Percentiles rank a stretch among this genome's conserved stretches.
Evolutionary conservation across 139 green algal species (phyloP).

Genomic region (Nannochloris sp.): DNA sequence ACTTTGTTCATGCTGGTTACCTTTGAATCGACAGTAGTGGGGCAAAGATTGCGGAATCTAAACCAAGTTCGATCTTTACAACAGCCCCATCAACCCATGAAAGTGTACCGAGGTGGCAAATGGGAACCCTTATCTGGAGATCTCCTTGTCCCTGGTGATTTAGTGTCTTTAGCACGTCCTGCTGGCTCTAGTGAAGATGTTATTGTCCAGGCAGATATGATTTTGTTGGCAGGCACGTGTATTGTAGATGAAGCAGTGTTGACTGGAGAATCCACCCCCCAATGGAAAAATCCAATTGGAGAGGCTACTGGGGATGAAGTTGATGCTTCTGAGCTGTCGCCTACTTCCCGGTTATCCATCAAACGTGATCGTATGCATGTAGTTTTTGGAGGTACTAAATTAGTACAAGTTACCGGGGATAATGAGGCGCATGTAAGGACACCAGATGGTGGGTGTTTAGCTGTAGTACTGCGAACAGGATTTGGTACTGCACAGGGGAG

Average conservation of each 20-base stretch:
- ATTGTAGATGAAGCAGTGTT: constrained; percentile 96
- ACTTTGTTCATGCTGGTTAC: constrained; percentile 95
- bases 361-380: constrained; percentile 80
- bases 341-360: constrained; percentile 26
- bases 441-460: constrained; percentile 86
- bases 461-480: constrained; percentile 88
- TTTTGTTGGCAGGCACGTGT: constrained; percentile 84
- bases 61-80: constrained; percentile 75
- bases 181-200: constrained; percentile 26
- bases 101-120: constrained; percentile 50
- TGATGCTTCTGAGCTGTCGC: constrained; percentile 22
- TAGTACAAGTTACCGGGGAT: constrained; percentile 75
- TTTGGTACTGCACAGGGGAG: constrained; percentile 92
- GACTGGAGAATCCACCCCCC: constrained; percentile 84
- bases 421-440: constrained; percentile 55
- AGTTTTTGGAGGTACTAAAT: constrained; percentile 90
- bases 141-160: constrained; percentile 84
- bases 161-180: constrained; percentile 73
- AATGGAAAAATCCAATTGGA: constrained; percentile 74
- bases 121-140: constrained; percentile 68
- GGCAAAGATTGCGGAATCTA: constrained; percentile 79
- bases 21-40: constrained; percentile 96
- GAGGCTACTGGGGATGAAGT: constrained; percentile 25
- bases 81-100: constrained; percentile 58
- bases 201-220: constrained; percentile 79